Evolutionary conservation across 306 rosid species (phyloP).

Genomic region (Cyamopsis tetragonoloba): DNA sequence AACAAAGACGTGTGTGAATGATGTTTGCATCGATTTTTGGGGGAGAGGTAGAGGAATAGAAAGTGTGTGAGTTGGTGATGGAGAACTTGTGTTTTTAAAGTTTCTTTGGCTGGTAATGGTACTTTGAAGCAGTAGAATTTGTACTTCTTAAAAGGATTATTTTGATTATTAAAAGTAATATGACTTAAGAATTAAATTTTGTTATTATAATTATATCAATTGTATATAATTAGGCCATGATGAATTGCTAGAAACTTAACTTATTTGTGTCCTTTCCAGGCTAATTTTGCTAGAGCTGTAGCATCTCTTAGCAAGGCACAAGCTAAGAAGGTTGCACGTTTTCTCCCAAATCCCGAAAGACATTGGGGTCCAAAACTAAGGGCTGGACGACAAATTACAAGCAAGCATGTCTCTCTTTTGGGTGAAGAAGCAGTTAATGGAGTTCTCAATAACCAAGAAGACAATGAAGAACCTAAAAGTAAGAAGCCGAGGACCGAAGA

Average conservation of each 20-base stretch:
- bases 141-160: too few species aligned
- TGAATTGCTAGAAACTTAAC: not conserved
- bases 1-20: not conserved
- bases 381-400: constrained; percentile 88
- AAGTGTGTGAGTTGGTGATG: not conserved
- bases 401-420: constrained; percentile 81
- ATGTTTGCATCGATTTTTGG: not conserved
- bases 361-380: constrained; percentile 98
- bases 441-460: constrained; percentile 53
- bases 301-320: constrained; percentile 94
- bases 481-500: constrained; percentile 65
- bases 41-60: not conserved
- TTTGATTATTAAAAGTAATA: not conserved
- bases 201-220: not conserved
- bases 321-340: constrained; percentile 80
- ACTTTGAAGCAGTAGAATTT: too few species aligned
- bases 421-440: constrained; percentile 72
- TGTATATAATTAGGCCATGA: not conserved
- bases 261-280: constrained; percentile 36
- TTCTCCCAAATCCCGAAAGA: constrained; percentile 93
- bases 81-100: too few species aligned
- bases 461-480: constrained; percentile 47
- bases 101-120: too few species aligned
- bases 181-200: not conserved
- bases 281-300: constrained; percentile 83